A percentile compares a stretch with the other conserved stretches of the same genome.
These are phyloP conservation scores for Claviceps monticola DNA, from an alignment of 2,329 filamentous ascomycete genomes.

Conservation along the genomic window DNA sequence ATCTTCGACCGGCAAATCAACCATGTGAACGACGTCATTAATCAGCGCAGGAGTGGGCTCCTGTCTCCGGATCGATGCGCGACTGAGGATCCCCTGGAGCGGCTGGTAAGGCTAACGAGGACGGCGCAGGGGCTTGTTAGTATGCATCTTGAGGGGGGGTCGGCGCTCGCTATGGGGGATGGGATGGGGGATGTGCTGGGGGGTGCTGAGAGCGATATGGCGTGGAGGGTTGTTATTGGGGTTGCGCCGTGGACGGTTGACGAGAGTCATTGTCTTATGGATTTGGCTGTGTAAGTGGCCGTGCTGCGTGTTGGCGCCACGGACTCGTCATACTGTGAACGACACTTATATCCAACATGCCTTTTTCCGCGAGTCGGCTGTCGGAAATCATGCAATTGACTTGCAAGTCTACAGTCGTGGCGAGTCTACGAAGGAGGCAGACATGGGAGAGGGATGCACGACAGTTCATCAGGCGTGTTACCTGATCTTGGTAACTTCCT, in stretches of 20 bases:
- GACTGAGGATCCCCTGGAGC: conserved; percentile 18
- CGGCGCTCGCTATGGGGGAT: conserved; percentile 11
- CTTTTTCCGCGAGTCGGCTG: not conserved
- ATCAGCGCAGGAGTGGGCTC: conserved; percentile 15
- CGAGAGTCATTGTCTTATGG: conserved; percentile 1
- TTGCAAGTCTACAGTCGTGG: not conserved
- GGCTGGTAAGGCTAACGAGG: conserved; percentile 18
- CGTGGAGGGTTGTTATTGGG: conserved; percentile 10
- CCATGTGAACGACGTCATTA: conserved; percentile 17
- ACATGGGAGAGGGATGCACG: not conserved
- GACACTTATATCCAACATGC: no score
- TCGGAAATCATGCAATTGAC: not conserved
- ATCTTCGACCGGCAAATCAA: conserved; percentile 16
- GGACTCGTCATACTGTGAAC: no score
- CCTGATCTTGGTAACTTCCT: not conserved
- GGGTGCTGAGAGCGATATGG: conserved; percentile 2
- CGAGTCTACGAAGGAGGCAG: no score
- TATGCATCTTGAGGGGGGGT: conserved; percentile 14
- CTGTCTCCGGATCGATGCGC: conserved; percentile 7
- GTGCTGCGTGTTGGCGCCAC: no score
- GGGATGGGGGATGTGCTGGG: conserved; percentile 3
- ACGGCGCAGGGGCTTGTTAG: conserved; percentile 17
- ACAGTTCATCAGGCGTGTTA: not conserved
- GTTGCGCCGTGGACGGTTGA: conserved; percentile 5
- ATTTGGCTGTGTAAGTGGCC: not conserved